Evolutionary conservation across 345 rosid species (phyloP), one percentile per base, ranked within the genome.

Genomic region (Excoecaria cochinchinensis): DNA sequence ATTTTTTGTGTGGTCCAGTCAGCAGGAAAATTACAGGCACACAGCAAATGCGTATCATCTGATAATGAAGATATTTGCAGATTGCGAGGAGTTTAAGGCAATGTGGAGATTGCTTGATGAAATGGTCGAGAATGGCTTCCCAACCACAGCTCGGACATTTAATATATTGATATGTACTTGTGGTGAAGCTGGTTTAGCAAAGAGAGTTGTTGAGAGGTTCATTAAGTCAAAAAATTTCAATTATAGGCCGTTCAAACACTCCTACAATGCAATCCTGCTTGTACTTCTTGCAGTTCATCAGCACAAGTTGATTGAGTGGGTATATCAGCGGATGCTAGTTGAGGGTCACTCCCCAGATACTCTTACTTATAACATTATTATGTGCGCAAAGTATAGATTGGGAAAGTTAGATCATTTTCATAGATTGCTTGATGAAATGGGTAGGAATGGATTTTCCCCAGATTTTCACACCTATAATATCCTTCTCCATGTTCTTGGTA

Each of bases 41-140:
- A 86, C 97, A 0, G 80, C 82, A 5, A 86, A 85, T 78, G 44
- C 89, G 0, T 95, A 91, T 79, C 90, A 92, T 82, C 82, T 85
- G 85, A 87, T 92, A 77, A 88, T 95, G 97, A 88, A 91, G 83
- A 88, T 91, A 77, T 86, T 89, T 80, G 90, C 97, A 2, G 89
- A 88, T 21, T 89, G 95, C 67, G 92, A 87, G 16, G 97, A 91
- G 85, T 90, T 79, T 73, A 90, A 83, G 91, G 92, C 97, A 70
- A 95, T 95, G 94, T 90, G 97, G 97, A 89, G 94, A 78, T 80
- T 92, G 56, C 89, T 86, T 3, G 97, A 92, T 81, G 97, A 92
- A 83, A 95, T 92, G 99, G 82, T 83, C 40, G 84, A 89, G 76
- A 90, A 89, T 10, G 91, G 97, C 3, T 83, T 84, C 61, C 91